Conservation (phyloP, 306 rosid species). For the Astragalus glycyphyllos region DNA sequence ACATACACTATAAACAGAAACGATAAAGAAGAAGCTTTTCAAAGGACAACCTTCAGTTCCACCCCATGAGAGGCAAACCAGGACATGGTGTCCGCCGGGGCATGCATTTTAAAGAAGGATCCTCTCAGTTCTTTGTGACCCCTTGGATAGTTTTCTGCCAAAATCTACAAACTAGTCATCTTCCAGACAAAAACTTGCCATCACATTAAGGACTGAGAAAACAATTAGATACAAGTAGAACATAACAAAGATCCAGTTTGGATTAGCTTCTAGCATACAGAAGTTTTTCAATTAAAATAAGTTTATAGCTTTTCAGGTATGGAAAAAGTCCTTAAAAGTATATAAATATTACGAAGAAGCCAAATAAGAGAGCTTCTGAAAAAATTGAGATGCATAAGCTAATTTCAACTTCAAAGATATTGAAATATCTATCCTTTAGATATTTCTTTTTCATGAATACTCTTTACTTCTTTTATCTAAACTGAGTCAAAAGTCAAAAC, state of each 20-base stretch:
- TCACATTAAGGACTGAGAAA: constrained; percentile 11
- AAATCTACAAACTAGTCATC: constrained; percentile 60
- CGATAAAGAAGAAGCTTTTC: constrained; percentile 29
- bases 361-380: too few species aligned
- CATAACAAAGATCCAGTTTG: background rate
- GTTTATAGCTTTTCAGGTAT: too few species aligned
- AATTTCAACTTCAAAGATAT: too few species aligned
- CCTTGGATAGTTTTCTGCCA: constrained; percentile 95
- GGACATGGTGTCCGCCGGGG: constrained; percentile 87
- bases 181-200: constrained; percentile 25
- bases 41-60: constrained; percentile 82
- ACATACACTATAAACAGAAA: constrained; percentile 28
- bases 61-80: constrained; percentile 94
- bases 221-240: constrained; percentile 31
- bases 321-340: too few species aligned
- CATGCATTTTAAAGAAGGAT: constrained; percentile 72
- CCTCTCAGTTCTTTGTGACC: constrained; percentile 94
- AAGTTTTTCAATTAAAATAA: too few species aligned
- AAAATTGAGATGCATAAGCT: too few species aligned
- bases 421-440: too few species aligned
- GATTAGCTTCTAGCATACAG: background rate
- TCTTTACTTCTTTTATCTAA: too few species aligned
- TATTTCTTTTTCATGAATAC: too few species aligned
- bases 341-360: too few species aligned
- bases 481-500: background rate